Evolutionary conservation across 1,284 basidiomycete species (phyloP).

Genomic region (Tylopilus sp.): DNA sequence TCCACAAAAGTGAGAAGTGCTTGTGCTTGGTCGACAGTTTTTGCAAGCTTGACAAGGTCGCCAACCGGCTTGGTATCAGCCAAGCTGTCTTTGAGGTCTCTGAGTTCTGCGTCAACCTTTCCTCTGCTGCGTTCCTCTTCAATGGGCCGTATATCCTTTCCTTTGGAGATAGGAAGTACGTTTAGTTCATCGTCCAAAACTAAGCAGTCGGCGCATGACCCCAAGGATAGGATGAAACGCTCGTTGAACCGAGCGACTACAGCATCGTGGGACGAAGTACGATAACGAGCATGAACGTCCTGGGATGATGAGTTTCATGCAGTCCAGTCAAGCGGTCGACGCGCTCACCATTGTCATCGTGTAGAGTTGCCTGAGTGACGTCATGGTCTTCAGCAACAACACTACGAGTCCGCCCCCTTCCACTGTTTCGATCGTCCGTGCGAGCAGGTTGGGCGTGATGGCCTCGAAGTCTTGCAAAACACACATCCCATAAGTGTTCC

Average conservation of each 20-base stretch:
- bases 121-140: constrained; percentile 51
- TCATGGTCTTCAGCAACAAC: constrained; percentile 93
- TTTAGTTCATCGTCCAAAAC: constrained; percentile 98
- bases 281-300: constrained; percentile 93
- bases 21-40: constrained; percentile 91
- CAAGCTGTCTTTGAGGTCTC: constrained; percentile 78
- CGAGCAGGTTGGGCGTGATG: constrained; percentile 95
- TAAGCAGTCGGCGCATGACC: constrained; percentile 87
- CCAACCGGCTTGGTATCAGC: constrained; percentile 86
- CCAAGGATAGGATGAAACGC: constrained; percentile 93
- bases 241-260: constrained; percentile 98
- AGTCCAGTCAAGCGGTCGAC: background rate
- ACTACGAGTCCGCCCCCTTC: constrained; percentile 96
- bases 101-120: constrained; percentile 66
- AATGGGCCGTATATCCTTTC: constrained; percentile 83
- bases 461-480: constrained; percentile 99
- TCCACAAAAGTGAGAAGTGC: constrained; percentile 91
- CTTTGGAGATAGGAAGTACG: constrained; percentile 94
- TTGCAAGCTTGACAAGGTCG: constrained; percentile 87
- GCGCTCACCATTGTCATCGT: constrained; percentile 88
- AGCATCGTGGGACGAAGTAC: constrained; percentile 86
- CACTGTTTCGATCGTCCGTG: constrained; percentile 97
- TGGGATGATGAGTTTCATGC: constrained; percentile 31
- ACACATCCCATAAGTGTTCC: constrained; percentile 98
- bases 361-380: constrained; percentile 89